Evolutionary conservation across 75 land plant species (phyloP), one percentile per base, ranked within the genome.

Genomic region (Chamaecyparis obtusa): DNA sequence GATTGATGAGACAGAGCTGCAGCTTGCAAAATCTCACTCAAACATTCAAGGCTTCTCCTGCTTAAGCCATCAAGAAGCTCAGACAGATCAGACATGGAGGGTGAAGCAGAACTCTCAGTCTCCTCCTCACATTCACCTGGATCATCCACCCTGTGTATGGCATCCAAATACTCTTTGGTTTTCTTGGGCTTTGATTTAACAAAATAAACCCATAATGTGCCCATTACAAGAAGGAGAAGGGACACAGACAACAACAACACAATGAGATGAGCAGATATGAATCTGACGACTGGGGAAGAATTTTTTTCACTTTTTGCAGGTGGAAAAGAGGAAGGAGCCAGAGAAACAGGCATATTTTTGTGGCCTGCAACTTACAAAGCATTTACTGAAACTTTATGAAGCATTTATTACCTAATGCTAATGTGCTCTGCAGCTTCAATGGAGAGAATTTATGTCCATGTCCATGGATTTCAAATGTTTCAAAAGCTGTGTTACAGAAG

Each of bases 41-140:
- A 30, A 32, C 75, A n/a, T 32, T 71, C 75, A 71, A 71, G 75
- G 75, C 75, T 71, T 71, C 75, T 30, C 32, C 75, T 71, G 75
- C 75, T 32, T 19, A 71, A 17, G 24, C 33, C 75, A 71, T 71
- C 33, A 71, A 71, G 75, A 71, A 71, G 35, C 75, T 30, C 75
- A n/a, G 75, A 71, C 1, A 30, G 9, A 30, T 71, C 75, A 71
- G 75, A 30, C 75, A 71, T 71, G 30, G 75, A 30, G 0, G 33
- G 30, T 30, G 75, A 71, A 71, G 13, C 33, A 71, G 33, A 71
- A 71, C 2, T n/a, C n/a, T n/a, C n/a, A n/a, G n/a, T 32, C 5
- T 4, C 64, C 0, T 57, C 64, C 64, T 57, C 0, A n/a, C 33
- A 30, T n/a, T 30, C 33, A 71, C 75, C 75, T 9, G 30, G 2